Conservation (phyloP, 805 yeast species). For the Danielia reshetovae region DNA sequence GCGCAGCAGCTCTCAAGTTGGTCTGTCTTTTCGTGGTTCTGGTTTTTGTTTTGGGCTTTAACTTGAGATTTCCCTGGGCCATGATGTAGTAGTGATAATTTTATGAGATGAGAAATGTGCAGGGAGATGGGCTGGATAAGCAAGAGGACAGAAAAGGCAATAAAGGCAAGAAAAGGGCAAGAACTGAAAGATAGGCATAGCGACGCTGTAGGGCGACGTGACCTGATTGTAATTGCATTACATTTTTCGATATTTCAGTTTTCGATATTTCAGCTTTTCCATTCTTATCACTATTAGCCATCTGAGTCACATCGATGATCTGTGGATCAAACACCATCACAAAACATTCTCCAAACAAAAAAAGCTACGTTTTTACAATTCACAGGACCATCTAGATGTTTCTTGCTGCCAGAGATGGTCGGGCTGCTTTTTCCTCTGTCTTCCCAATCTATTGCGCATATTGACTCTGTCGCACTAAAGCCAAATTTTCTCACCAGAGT, state of each 20-base stretch:
- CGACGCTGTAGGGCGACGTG: background rate
- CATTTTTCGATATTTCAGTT: no score
- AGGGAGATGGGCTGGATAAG: background rate
- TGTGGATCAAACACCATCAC: no score
- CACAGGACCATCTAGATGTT: no score
- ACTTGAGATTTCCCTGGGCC: constrained; percentile 74
- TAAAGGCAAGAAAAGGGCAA: background rate
- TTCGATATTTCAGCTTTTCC: no score
- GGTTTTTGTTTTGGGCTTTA: constrained; percentile 37
- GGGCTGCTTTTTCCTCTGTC: no score
- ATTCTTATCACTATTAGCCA: no score
- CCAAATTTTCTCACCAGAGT: constrained; percentile 1
- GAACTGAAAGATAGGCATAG: background rate
- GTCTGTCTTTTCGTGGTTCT: constrained; percentile 62
- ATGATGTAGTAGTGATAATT: constrained; percentile 27
- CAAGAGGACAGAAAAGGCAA: no score
- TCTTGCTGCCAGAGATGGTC: no score
- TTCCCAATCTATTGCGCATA: background rate
- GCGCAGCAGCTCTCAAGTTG: constrained; percentile 68
- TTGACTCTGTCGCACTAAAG: constrained; percentile 9
- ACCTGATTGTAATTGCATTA: background rate
- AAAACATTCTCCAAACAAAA: no score
- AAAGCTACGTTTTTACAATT: no score
- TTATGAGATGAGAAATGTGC: constrained; percentile 1
- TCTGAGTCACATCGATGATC: no score